Base-by-base conservation (phyloP, 78 protist species). In the Dictyostelium brefeldianum region DNA sequence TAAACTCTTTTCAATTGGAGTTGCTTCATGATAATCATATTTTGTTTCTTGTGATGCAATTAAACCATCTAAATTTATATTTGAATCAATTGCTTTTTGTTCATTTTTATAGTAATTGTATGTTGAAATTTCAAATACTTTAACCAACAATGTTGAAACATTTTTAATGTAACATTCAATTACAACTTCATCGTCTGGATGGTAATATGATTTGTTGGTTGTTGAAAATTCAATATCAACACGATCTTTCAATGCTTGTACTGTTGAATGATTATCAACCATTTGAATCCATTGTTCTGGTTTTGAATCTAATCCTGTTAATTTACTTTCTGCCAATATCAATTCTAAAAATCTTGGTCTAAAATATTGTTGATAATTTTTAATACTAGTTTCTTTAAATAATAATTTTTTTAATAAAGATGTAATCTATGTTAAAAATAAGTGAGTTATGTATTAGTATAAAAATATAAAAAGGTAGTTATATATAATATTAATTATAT, bases 11-110 rank as follows among this genome's bases (percentile, higher is more conserved):
- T 48, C 31, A 51, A 90, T 90, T 18, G 95, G 85, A 54, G 83
- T 20, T 22, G 17, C n/a, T 2, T 80, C 83, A 7, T 67, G 46
- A 80, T 90, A 90, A 10, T 62, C 56, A 50, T n/a, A 74, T 1
- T 29, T 47, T 5, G 50, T 64, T 36, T 90, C 95, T 47, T 79
- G 59, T 12, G 62, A 67, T 20, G 95, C 95, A 20, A 90, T 78
- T 43, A 90, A 62, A 78, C 95, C 95, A 79, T 90, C 95, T 57
- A 90, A 77, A 31, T 90, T 90, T 15, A 90, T 79, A 5, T 73
- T 48, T 10, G 79, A 36, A 36, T 74, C 70, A 17, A 90, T 25
- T 15, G 47, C 41, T 22, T 50, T 57, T 5, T 67, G 20, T 20
- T 90, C 83, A 10, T 43, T 48, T 22, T 75, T 78, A 65, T 90